phyloP scores from a whole-genome alignment of 192 early-diverging fungal genomes.

The Rhizophlyctis rosea region DNA sequence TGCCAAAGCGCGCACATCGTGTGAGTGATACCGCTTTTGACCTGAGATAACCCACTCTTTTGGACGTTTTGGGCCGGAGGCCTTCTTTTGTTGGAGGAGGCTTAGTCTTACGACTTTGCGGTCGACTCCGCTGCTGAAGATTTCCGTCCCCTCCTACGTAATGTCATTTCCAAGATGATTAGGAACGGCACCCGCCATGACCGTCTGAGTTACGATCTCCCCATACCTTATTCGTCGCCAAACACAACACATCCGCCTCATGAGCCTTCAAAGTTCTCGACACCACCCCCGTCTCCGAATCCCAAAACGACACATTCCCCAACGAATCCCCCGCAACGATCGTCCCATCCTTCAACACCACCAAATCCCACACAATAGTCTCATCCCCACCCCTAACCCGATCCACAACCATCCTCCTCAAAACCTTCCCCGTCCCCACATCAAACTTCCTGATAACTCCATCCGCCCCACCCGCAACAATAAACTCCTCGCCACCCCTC shows the following conservation, averaged over 20 bases:
- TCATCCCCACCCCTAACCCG: constrained; percentile 62
- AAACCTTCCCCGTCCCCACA: constrained; percentile 33
- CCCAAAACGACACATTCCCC: constrained; percentile 90
- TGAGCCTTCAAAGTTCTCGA: constrained; percentile 71
- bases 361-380: constrained; percentile 89
- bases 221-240: constrained; percentile 52
- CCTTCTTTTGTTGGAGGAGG: constrained; percentile 23
- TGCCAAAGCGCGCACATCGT: constrained; percentile 88
- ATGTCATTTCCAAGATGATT: no score
- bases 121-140: constrained; percentile 90
- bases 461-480: constrained; percentile 83
- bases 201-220: no score
- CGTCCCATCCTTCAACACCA: constrained; percentile 61
- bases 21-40: constrained; percentile 85
- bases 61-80: not conserved
- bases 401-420: constrained; percentile 74
- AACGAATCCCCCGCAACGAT: constrained; percentile 89
- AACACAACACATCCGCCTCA: constrained; percentile 83
- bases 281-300: constrained; percentile 63
- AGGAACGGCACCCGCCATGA: no score
- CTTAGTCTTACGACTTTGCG: constrained; percentile 76
- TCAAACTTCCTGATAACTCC: constrained; percentile 60
- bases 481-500: constrained; percentile 45
- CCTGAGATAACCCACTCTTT: constrained; percentile 78
- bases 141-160: constrained; percentile 55